These are phyloP conservation scores for Sphagnum contortum DNA, from an alignment of 225 moss, liverwort and hornwort genomes.

Conservation along the genomic window DNA sequence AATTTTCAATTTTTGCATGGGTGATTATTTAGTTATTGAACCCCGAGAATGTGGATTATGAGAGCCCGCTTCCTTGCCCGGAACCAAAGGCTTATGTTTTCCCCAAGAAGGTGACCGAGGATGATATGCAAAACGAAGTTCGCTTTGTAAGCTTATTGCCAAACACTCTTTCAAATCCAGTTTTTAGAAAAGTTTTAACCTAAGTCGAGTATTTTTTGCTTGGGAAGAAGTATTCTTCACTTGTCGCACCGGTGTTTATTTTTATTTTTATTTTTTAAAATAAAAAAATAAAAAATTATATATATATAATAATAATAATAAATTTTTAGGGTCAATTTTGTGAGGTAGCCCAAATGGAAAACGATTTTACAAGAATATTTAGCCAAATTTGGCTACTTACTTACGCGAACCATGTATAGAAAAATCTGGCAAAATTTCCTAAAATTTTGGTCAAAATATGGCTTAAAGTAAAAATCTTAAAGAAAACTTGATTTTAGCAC, in stretches of 20 bases:
- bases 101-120: not conserved
- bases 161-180: not conserved
- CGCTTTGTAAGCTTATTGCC: not conserved
- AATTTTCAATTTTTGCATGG: not conserved
- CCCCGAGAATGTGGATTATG: conserved; percentile 1
- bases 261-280: not conserved
- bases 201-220: too few species aligned
- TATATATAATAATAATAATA: too few species aligned
- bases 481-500: not conserved
- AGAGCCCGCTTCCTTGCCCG: not conserved
- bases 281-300: too few species aligned
- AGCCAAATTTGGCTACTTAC: too few species aligned
- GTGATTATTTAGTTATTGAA: not conserved
- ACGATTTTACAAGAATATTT: not conserved
- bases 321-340: not conserved
- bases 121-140: conserved; percentile 1
- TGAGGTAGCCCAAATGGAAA: not conserved
- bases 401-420: not conserved
- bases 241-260: not conserved
- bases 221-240: not conserved
- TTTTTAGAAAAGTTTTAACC: too few species aligned
- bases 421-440: not conserved
- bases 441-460: not conserved
- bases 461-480: not conserved
- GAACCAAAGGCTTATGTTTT: not conserved